Percentiles rank a stretch among this genome's conserved stretches.
Conservation (phyloP, 345 rosid genomes). For the Nephelium lappaceum region DNA sequence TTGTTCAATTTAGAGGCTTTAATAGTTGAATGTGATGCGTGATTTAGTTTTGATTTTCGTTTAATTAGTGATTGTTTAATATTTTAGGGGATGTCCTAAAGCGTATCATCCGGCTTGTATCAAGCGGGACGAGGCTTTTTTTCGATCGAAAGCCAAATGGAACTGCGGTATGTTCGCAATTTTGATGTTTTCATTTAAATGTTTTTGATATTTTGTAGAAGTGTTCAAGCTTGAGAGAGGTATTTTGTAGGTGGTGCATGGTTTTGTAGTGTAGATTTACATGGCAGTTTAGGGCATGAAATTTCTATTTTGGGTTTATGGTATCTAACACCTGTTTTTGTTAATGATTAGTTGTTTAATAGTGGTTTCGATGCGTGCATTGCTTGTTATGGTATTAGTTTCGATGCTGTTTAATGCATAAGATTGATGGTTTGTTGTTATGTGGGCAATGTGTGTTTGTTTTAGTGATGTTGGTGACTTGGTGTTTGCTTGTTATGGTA, state of each 20-base stretch:
- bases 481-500: not conserved
- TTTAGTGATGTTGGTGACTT: not conserved
- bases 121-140: constrained; percentile 87
- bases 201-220: constrained; percentile 12
- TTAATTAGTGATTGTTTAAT: not conserved
- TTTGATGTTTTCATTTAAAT: constrained; percentile 9
- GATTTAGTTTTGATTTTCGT: not conserved
- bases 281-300: not conserved
- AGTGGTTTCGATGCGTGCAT: not conserved
- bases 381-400: not conserved
- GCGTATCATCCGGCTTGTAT: constrained; percentile 97
- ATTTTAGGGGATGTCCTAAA: constrained; percentile 90
- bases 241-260: not conserved
- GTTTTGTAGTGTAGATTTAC: not conserved
- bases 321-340: not conserved
- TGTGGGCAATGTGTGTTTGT: not conserved
- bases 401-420: not conserved
- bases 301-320: not conserved
- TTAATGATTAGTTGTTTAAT: not conserved
- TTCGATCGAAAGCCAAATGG: constrained; percentile 87
- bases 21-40: not conserved
- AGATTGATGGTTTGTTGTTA: not conserved
- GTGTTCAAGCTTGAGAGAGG: not conserved
- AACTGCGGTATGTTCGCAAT: constrained; percentile 74
- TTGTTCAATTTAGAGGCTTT: not conserved